Conservation (phyloP, 306 rosid genomes). For the Quercus rubra region DNA sequence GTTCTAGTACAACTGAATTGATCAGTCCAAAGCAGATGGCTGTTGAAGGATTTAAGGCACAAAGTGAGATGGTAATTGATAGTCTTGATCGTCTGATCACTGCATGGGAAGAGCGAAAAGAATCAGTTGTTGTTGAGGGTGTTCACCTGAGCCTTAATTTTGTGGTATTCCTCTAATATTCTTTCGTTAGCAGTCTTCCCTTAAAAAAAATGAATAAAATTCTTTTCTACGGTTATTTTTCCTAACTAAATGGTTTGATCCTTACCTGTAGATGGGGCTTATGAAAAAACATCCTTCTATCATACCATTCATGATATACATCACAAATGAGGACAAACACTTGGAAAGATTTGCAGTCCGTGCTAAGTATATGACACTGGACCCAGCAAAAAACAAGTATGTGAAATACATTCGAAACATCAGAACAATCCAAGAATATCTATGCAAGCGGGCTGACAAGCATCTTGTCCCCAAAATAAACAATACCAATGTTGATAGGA, state of each 20-base stretch:
- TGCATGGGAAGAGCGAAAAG: constrained; percentile 93
- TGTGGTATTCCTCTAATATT: constrained; percentile 47
- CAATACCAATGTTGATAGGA: constrained; percentile 96
- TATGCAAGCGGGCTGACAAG: constrained; percentile 94
- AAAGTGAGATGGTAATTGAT: constrained; percentile 99
- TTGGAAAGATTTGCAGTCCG: constrained; percentile 97
- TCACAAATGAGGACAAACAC: constrained; percentile 92
- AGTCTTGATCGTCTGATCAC: constrained; percentile 98
- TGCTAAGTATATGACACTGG: constrained; percentile 95
- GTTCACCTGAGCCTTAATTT: constrained; percentile 97
- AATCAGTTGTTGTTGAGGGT: constrained; percentile 95
- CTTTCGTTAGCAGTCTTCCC: not conserved
- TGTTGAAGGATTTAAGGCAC: constrained; percentile 91
- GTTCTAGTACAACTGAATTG: constrained; percentile 44
- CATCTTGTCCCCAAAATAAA: constrained; percentile 97
- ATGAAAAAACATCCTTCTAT: constrained; percentile 97
- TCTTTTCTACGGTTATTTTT: not conserved
- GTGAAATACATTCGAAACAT: constrained; percentile 95
- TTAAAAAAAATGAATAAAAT: not conserved
- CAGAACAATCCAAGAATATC: constrained; percentile 94
- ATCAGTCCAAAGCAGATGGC: constrained; percentile 88
- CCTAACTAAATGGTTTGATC: not conserved
- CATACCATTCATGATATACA: constrained; percentile 92
- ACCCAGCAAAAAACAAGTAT: constrained; percentile 92
- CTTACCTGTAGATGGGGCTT: constrained; percentile 79